Conservation (phyloP, 2,329 filamentous ascomycete species). For the Phaeosphaeriaceae sp. region DNA sequence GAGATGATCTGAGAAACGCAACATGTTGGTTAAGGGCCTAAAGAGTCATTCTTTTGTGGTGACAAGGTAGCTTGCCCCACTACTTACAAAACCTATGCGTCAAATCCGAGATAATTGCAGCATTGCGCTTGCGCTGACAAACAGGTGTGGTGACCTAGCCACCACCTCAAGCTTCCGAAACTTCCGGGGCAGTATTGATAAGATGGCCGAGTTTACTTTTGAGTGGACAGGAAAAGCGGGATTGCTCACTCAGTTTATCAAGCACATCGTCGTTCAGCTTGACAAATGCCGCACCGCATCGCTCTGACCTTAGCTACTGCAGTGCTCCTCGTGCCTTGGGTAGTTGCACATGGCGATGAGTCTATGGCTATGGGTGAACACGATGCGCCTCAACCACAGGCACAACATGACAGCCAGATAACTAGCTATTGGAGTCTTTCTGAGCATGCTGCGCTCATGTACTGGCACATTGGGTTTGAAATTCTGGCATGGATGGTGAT, state of each 20-base stretch:
- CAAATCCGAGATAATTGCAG: constrained; percentile 27
- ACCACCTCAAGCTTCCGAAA: constrained; percentile 26
- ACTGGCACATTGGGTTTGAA: constrained; percentile 75
- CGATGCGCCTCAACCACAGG: constrained; percentile 22
- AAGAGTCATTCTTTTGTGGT: neutral
- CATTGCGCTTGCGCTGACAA: constrained; percentile 33
- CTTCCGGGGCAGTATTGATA: constrained; percentile 29
- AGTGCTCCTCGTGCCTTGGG: constrained; percentile 49
- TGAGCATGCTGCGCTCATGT: constrained; percentile 63
- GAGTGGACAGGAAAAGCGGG: neutral
- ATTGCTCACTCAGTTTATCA: constrained; percentile 1
- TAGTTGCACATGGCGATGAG: constrained; percentile 51
- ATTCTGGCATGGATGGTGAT: constrained; percentile 73
- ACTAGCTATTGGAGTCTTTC: constrained; percentile 67
- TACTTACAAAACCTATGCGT: constrained; percentile 7
- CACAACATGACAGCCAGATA: constrained; percentile 27
- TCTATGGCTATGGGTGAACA: constrained; percentile 36
- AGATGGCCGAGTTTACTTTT: constrained; percentile 13
- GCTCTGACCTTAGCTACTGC: constrained; percentile 35
- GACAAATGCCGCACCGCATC: constrained; percentile 33
- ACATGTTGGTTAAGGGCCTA: neutral
- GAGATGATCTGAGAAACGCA: constrained; percentile 3
- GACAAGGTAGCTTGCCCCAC: constrained; percentile 15
- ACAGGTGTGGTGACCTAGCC: constrained; percentile 26
- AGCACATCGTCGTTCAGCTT: neutral